Evolutionary conservation across 371 early-diverging fungal species (phyloP), one percentile per base, ranked within the genome.

Genomic region (Circinella umbellata): DNA sequence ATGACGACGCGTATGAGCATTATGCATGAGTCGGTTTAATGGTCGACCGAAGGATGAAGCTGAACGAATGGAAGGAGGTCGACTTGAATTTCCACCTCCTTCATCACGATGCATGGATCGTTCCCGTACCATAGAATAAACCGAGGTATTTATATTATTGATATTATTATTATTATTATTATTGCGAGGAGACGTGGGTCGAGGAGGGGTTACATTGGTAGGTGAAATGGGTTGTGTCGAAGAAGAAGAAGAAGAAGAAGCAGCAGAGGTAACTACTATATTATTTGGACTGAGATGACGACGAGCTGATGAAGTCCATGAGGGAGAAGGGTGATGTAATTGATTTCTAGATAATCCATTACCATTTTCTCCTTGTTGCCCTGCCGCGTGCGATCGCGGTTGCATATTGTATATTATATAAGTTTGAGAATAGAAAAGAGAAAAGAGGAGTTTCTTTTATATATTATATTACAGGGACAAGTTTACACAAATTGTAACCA

Each of bases 1-100:
- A 60, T 83, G 87, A 49, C 86, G 77, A 27, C 89, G 83, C 38
- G 74, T 64, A 68, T 77, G 84, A 37, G 78, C 73, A 60, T 61
- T 69, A 18, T 79, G 77, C 34, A 76, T 64, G 27, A 73, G 68
- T 34, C 70, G 73, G 42, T 53, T 76, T 53, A 77, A 15, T 1
- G 73, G 77, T 42, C 80, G 76, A 38, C 78, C 77, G 53, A 71
- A 75, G 8, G 82, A 82, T 13, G 82, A 76, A 14, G 80, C 80
- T 4, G 82, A 82, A 20, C 82, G 73, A 66, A 80, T 77, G 51
- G 82, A 82, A 13, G 82, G 75, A 13, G 82, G 78, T 61, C 77
- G 62, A 51, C 78, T 76, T 9, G 70, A 72, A 42, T 47, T 34
- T n/a, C 18, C 71, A 39, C 66, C 37, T 27, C 59, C 51, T 17